Base-by-base conservation (phyloP, 192 early-diverging fungal species). In the Oehlia diaphana region DNA sequence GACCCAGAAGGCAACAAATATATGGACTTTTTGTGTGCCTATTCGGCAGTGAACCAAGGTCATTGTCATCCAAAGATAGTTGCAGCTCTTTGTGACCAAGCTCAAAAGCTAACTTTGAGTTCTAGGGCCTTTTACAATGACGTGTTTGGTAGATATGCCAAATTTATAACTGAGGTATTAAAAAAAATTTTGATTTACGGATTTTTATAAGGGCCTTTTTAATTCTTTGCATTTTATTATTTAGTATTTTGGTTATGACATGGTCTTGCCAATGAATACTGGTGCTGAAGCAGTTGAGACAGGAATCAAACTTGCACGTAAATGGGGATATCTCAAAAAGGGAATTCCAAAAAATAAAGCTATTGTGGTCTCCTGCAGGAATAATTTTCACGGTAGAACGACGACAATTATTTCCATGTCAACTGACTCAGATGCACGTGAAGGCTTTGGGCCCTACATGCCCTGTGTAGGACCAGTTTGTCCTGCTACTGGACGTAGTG, bases 211-310 rank as follows among this genome's bases (percentile, higher is more conserved):
- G 39, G 39, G 7, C 39, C 39, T 72, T 50, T 14, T 53, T 72
- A 28, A 50, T 72, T 16, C 8, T 53, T 39, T 75, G 8, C 33
- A 16, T 62, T 12, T 47, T 12, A 47, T 47, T 47, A 9, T 58
- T 37, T 39, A 78, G 85, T 97, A 92, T 87, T 99, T 99, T 88
- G 94, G 94, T 2, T 96, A 94, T 80, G 96, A 98, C 66, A 99
- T 98, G 98, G 94, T 99, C 66, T 88, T 98, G 63, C 98, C 98
- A 67, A 98, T 98, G 94, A 99, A 99, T 90, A 98, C 98, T 12
- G 98, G 98, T 73, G 96, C 96, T 65, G 98, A 99, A 82, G 98
- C 96, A 6, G 98, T 99, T 39, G 98, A 99, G 84, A 99, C 98
- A 8, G 98, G 95, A 35, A 93, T 99, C 83, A 99, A 99, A 89